Base-by-base conservation (phyloP, 768 basidiomycete genomes). In the Sarcodon sp. region DNA sequence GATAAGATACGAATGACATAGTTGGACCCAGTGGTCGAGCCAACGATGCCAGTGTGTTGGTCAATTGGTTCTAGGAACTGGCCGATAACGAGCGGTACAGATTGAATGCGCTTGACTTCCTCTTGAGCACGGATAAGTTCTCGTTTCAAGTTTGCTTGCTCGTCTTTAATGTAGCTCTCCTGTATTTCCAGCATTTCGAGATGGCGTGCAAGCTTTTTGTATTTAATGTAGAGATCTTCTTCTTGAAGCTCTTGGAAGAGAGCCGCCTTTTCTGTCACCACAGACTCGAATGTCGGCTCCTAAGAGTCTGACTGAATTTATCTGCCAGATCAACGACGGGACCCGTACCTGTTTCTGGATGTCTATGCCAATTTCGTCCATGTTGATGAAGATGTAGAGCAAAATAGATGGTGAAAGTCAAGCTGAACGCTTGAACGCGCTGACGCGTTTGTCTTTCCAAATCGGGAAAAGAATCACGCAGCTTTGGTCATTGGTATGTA, bases 31-130 rank as follows among this genome's bases (percentile, higher is more conserved):
- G 96, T 98, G 0, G 96, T 99, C 11, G 88, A 92, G 44, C 93
- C 94, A 15, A 98, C 96, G 55, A 99, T 99, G 52, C 85, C 91
- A 12, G 94, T 91, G 57, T 85, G 81, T 64, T 97, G 89, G 71
- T 99, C 96, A 63, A 99, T 97, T 46, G 96, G 87, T 69, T 99
- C 96, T 34, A 98, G 79, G 71, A 99, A 99, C 65, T 99, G 96
- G 49, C 96, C 96, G 59, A 99, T 99, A 61, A 99, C 96, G 12
- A 99, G 81, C 0, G 96, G 96, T 6, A 99, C 96, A 47, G 89
- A 89, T 68, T 98, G 92, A 63, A 99, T 99, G 50, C 96, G 87
- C 68, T 97, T 96, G 61, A 99, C 96, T 68, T 99, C 96, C 64
- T 99, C 96, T 61, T 99, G 96, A 0, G 96, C 96, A 49, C 96